Conservation (phyloP, 805 yeast species). For the Pichia ethanolica region DNA sequence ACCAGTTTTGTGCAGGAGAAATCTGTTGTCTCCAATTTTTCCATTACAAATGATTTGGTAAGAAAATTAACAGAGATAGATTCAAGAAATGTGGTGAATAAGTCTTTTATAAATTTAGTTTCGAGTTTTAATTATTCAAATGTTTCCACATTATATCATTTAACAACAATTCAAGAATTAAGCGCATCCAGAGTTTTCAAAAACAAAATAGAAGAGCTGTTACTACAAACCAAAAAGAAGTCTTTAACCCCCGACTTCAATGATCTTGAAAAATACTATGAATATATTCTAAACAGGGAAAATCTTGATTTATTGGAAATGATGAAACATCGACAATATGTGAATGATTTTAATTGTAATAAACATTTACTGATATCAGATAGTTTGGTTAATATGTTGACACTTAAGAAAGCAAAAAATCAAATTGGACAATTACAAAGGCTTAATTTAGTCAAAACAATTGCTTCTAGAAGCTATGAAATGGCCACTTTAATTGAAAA, state of each 20-base stretch:
- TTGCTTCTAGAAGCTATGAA: slow-evolving; percentile 31
- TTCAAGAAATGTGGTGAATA: slow-evolving; percentile 29
- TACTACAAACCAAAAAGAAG: slow-evolving; percentile 25
- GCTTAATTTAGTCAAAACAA: slow-evolving; percentile 33
- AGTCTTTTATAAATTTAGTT: slow-evolving; percentile 56
- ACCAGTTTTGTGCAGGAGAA: slow-evolving; percentile 77
- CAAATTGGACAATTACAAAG: slow-evolving; percentile 23
- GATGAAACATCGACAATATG: slow-evolving; percentile 48
- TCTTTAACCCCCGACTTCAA: slow-evolving; percentile 25
- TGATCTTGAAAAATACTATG: slow-evolving; percentile 52
- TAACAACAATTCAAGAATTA: slow-evolving; percentile 35
- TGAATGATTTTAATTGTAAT: slow-evolving; percentile 59
- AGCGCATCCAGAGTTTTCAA: slow-evolving; percentile 42
- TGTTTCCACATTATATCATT: slow-evolving; percentile 34
- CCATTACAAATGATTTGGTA: slow-evolving; percentile 33
- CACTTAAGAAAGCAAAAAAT: slow-evolving; percentile 24
- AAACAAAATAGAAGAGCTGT: slow-evolving; percentile 39
- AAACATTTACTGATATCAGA: slow-evolving; percentile 63
- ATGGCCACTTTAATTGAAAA: slow-evolving; percentile 55
- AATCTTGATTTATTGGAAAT: slow-evolving; percentile 45
- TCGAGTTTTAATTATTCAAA: slow-evolving; percentile 21
- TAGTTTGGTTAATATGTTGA: slow-evolving; percentile 41
- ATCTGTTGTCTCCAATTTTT: slow-evolving; percentile 49
- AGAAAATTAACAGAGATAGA: slow-evolving; percentile 23
- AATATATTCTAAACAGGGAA: slow-evolving; percentile 44